Evolutionary conservation across 2,329 filamentous ascomycete genomes (phyloP).

Genomic region (Davidsoniella eucalypti): DNA sequence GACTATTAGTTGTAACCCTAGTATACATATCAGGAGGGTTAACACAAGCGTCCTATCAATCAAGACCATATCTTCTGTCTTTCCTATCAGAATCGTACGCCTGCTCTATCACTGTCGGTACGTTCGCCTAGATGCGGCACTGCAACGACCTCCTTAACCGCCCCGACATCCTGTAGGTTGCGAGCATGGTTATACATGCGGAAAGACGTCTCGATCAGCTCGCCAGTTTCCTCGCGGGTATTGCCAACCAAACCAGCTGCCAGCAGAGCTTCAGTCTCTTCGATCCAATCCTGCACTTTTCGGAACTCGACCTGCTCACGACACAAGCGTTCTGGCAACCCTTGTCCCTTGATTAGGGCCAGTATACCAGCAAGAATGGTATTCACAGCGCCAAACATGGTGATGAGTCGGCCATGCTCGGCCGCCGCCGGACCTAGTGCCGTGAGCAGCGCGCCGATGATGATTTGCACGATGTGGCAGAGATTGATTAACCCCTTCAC

Average conservation of each 20-base stretch:
- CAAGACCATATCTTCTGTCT: too few relatives aligned
- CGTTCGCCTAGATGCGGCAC: not conserved
- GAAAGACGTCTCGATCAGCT: slow-evolving; percentile 26
- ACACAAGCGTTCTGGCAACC: slow-evolving; percentile 29
- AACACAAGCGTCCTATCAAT: too few relatives aligned
- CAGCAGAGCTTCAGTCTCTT: slow-evolving; percentile 32
- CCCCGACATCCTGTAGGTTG: slow-evolving; percentile 7
- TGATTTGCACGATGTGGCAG: slow-evolving; percentile 28
- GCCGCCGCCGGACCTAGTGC: slow-evolving; percentile 29
- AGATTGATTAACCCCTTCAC: slow-evolving; percentile 25
- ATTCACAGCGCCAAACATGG: slow-evolving; percentile 43
- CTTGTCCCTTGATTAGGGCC: slow-evolving; percentile 36
- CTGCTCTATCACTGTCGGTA: not conserved
- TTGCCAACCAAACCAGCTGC: slow-evolving; percentile 26
- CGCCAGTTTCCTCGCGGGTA: slow-evolving; percentile 26
- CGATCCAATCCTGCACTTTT: slow-evolving; percentile 35
- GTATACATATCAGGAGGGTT: too few relatives aligned
- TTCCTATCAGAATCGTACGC: too few relatives aligned
- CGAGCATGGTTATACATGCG: slow-evolving; percentile 26
- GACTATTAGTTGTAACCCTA: too few relatives aligned
- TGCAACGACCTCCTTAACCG: not conserved
- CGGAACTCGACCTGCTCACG: slow-evolving; percentile 30
- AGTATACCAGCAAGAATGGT: slow-evolving; percentile 45
- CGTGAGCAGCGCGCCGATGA: slow-evolving; percentile 31
- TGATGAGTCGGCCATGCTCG: slow-evolving; percentile 34